Evolutionary conservation across 116 monocot genomes (phyloP), one percentile per base, ranked within the genome.

Genomic region (Posidonia oceanica): DNA sequence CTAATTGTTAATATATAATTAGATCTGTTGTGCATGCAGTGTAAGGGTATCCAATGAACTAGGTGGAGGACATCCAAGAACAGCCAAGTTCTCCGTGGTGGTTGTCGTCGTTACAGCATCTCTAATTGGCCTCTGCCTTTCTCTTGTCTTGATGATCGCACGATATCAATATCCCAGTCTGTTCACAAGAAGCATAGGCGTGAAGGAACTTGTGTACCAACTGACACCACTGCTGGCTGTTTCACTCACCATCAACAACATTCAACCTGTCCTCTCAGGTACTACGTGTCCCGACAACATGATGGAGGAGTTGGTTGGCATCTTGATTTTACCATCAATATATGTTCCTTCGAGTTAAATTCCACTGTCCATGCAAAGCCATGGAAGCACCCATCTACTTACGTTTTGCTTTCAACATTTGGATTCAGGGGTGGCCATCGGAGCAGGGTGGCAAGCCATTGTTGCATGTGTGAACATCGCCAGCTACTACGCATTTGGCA

Each of bases 261-360:
- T 91, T 40, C 91, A 91, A 61, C 84, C 84, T 3, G 72, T 91
- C n/a, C 87, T 91, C 65, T 87, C 91, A 65, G 84, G 87, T 91
- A 48, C 29, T 17, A 29, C 8, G 7, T 21, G 8, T 11, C 14
- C n/a, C n/a, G n/a, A n/a, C n/a, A n/a, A n/a, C n/a, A n/a, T n/a
- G n/a, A n/a, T n/a, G n/a, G n/a, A n/a, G n/a, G n/a, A n/a, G n/a
- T n/a, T n/a, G n/a, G n/a, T n/a, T n/a, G n/a, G n/a, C n/a, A n/a
- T n/a, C n/a, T n/a, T n/a, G n/a, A n/a, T n/a, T n/a, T n/a, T n/a
- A n/a, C n/a, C n/a, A n/a, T n/a, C n/a, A n/a, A n/a, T n/a, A n/a
- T n/a, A n/a, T n/a, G n/a, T n/a, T n/a, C n/a, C n/a, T n/a, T n/a
- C 23, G 1, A 61, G 5, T 3, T 29, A 29, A 29, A 29, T 29